Conservation (phyloP, 2,329 filamentous ascomycete species). For the Plectosphaerella cucumerina region DNA sequence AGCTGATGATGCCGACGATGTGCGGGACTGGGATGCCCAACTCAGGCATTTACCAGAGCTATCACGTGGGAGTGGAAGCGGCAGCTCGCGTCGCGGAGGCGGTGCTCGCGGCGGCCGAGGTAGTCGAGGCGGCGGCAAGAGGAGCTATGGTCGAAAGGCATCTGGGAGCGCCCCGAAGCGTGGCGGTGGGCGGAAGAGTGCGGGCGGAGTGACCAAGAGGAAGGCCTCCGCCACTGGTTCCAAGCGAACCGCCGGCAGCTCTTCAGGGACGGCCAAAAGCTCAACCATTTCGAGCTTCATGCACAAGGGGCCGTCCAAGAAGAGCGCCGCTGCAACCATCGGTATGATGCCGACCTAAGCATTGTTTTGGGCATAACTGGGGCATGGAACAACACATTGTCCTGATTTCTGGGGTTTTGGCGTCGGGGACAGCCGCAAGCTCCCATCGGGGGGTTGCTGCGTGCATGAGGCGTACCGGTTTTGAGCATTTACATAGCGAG, state of each 20-base stretch:
- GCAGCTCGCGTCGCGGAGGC: slow-evolving; percentile 22
- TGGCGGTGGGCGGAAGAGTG: slow-evolving; percentile 5
- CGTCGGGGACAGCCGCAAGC: too few relatives aligned
- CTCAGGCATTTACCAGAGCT: slow-evolving; percentile 19
- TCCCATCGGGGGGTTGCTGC: background rate
- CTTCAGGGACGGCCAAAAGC: slow-evolving; percentile 7
- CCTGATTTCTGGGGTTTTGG: too few relatives aligned
- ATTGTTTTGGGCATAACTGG: background rate
- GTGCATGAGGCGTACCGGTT: background rate
- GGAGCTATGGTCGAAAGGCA: slow-evolving; percentile 4
- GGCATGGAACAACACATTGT: too few relatives aligned
- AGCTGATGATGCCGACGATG: slow-evolving; percentile 11
- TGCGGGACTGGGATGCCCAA: slow-evolving; percentile 19
- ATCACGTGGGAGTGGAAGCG: slow-evolving; percentile 11
- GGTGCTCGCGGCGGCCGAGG: slow-evolving; percentile 14
- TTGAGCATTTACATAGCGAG: background rate
- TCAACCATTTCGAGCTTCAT: slow-evolving; percentile 6
- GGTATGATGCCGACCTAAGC: slow-evolving; percentile 32
- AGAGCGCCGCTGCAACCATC: slow-evolving; percentile 20
- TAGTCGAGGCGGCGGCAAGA: slow-evolving; percentile 24
- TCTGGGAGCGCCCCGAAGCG: slow-evolving; percentile 5
- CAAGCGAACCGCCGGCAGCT: slow-evolving; percentile 7
- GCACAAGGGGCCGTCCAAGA: slow-evolving; percentile 22
- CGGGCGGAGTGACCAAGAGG: slow-evolving; percentile 11
- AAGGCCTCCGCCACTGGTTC: slow-evolving; percentile 9